Percentiles rank a stretch among this genome's conserved stretches.
Conservation (phyloP, 306 rosid species). For the Pterocarpus santalinus region DNA sequence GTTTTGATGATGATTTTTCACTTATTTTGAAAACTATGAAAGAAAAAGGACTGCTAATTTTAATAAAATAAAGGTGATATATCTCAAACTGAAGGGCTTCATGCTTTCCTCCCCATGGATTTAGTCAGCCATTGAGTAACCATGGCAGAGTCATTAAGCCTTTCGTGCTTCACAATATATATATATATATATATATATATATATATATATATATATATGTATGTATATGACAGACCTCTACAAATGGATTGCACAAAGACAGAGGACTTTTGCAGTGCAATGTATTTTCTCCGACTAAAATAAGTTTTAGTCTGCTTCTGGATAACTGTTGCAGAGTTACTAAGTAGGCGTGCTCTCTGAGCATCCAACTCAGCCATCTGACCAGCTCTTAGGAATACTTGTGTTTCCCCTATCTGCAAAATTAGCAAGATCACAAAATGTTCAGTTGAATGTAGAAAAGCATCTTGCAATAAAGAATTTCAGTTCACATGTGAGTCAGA, state of each 20-base stretch:
- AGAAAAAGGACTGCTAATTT: conserved; percentile 10
- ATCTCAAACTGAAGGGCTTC: conserved; percentile 22
- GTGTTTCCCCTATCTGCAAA: conserved; percentile 80
- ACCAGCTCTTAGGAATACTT: conserved; percentile 85
- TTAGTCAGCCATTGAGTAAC: conserved; percentile 23
- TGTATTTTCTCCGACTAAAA: conserved; percentile 53
- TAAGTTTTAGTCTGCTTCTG: conserved; percentile 63
- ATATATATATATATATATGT: conserved; percentile 8
- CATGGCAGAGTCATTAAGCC: conserved; percentile 26
- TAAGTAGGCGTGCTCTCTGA: conserved; percentile 61
- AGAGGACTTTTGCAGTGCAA: conserved; percentile 57
- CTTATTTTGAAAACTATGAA: no score
- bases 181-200: conserved; percentile 31
- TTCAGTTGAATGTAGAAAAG: conserved; percentile 38
- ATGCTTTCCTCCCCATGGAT: neutral
- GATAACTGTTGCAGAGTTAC: conserved; percentile 67
- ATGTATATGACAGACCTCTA: conserved; percentile 68
- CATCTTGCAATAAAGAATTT: conserved; percentile 35
- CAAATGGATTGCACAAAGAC: conserved; percentile 69
- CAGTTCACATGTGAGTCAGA: conserved; percentile 1
- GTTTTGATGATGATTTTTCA: no score
- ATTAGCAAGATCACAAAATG: conserved; percentile 39
- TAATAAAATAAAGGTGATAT: conserved; percentile 6
- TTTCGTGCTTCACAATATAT: conserved; percentile 14
- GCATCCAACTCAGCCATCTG: conserved; percentile 95